Base-by-base conservation (phyloP, 2,329 filamentous ascomycete species). In the Ascochyta rabiei region DNA sequence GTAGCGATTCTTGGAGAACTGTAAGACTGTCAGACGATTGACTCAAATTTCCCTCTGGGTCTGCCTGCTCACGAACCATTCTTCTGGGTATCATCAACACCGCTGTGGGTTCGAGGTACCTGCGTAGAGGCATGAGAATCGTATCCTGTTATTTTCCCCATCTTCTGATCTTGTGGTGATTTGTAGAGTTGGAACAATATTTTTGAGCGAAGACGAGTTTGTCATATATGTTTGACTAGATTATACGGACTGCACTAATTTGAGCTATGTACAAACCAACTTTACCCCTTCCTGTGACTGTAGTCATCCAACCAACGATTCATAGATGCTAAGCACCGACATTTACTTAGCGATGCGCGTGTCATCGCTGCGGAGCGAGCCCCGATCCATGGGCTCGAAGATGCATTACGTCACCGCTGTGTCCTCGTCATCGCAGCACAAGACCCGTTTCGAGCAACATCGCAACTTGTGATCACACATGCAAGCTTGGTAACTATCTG, bases 1-100 rank as follows among this genome's bases (percentile, higher is more conserved):
- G 58, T 18, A 60, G 54, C 1, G 58, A 54, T n/a, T 45, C 28
- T 3, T 57, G 24, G 12, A 60, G 54, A 19, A 60, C 54, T 60
- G 21, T 4, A n/a, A 21, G n/a, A 28, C 3, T 6, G 16, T 50
- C 15, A 43, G 33, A 38, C 5, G 8, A 10, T n/a, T 24, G 21
- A 6, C 1, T 24, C 13, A 3, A 19, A 6, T 5, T 2, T 9
- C 7, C 16, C n/a, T 33, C 12, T 15, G 4, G n/a, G 7, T 13
- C 2, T 15, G 30, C 1, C 9, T 15, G 10, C 18, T 23, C 15
- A 42, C 54, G 34, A 12, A 52, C 56, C 56, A 23, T 55, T 58
- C 31, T 48, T 55, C 12, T 58, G 41, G 10, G 43, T 54, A 13
- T 50, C 35, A 16, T 44, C 44, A 2, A 54, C 51, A 12, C 56